phyloP scores from a whole-genome alignment of 352 stramenopile genomes.

The Aphanomyces cochlioides region DNA sequence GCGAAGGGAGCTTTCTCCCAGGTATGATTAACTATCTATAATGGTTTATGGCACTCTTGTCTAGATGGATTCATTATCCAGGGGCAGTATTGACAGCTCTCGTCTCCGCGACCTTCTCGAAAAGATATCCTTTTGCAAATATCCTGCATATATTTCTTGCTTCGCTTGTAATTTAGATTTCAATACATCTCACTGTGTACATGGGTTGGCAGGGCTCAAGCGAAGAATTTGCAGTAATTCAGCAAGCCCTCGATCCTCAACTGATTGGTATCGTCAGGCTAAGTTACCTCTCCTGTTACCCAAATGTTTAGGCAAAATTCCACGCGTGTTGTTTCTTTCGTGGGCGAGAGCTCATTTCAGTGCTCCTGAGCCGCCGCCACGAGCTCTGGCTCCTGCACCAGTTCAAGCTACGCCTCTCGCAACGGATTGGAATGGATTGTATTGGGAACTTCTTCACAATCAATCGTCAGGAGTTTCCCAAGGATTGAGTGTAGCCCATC shows the following conservation, averaged over 20 bases:
- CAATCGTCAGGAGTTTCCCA: conserved; percentile 8
- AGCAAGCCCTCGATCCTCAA: conserved; percentile 53
- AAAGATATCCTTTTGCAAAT: conserved; percentile 50
- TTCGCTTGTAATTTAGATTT: background rate
- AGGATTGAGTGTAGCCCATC: conserved; percentile 9
- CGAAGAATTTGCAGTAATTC: conserved; percentile 41
- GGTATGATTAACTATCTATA: conserved; percentile 29
- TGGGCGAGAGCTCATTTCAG: conserved; percentile 9
- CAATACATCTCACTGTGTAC: conserved; percentile 23
- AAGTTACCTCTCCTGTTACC: no score
- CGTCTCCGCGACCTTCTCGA: conserved; percentile 50
- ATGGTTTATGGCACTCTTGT: no score
- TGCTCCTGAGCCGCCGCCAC: background rate
- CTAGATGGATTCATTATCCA: conserved; percentile 46
- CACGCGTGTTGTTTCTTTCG: background rate
- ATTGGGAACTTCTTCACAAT: conserved; percentile 24
- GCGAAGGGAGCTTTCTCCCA: conserved; percentile 49
- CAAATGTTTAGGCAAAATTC: conserved; percentile 12
- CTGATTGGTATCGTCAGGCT: conserved; percentile 28
- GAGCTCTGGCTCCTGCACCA: background rate
- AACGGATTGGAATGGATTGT: conserved; percentile 37
- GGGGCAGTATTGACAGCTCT: conserved; percentile 41
- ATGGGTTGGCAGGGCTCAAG: conserved; percentile 50
- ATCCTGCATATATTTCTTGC: background rate
- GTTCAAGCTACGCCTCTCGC: background rate